phyloP scores from a whole-genome alignment of 768 basidiomycete genomes.

The Mycena belliarum region DNA sequence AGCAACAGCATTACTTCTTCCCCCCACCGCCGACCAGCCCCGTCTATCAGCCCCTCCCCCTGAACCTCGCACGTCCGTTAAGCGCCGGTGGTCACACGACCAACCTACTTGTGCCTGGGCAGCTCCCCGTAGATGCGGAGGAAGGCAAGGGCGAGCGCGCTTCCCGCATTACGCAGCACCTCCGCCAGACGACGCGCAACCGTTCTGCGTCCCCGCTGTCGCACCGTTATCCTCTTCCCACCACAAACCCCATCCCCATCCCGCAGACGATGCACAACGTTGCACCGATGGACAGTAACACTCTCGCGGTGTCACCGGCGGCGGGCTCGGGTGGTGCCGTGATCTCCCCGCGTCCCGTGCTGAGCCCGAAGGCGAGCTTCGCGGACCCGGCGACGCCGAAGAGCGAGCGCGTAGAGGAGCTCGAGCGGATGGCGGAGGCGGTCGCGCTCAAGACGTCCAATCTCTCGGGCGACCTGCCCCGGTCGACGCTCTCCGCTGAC shows the following conservation, averaged over 20 bases:
- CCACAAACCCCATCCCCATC: constrained; percentile 21
- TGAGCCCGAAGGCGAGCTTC: constrained; percentile 57
- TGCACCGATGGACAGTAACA: constrained; percentile 7
- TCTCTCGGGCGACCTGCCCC: constrained; percentile 41
- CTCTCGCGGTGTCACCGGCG: constrained; percentile 28
- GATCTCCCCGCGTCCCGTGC: constrained; percentile 68
- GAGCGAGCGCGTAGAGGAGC: constrained; percentile 62
- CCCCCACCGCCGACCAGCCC: constrained; percentile 29
- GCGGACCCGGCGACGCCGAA: constrained; percentile 40
- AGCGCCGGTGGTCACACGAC: constrained; percentile 22
- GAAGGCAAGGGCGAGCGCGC: constrained; percentile 65
- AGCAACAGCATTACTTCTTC: constrained; percentile 37
- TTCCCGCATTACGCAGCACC: constrained; percentile 57
- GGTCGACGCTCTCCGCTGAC: constrained; percentile 11
- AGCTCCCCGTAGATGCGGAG: constrained; percentile 33
- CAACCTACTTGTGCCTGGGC: constrained; percentile 21
- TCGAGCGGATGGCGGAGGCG: constrained; percentile 74
- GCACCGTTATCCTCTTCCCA: constrained; percentile 50
- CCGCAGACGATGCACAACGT: neutral
- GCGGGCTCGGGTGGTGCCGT: constrained; percentile 38
- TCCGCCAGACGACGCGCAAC: constrained; percentile 56
- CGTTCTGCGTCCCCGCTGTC: constrained; percentile 65
- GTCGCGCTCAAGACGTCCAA: constrained; percentile 40
- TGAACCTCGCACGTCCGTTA: constrained; percentile 29
- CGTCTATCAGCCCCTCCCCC: constrained; percentile 20